These are phyloP conservation scores for Russula brevipes DNA, from an alignment of 768 basidiomycete genomes.

Conservation along the genomic window DNA sequence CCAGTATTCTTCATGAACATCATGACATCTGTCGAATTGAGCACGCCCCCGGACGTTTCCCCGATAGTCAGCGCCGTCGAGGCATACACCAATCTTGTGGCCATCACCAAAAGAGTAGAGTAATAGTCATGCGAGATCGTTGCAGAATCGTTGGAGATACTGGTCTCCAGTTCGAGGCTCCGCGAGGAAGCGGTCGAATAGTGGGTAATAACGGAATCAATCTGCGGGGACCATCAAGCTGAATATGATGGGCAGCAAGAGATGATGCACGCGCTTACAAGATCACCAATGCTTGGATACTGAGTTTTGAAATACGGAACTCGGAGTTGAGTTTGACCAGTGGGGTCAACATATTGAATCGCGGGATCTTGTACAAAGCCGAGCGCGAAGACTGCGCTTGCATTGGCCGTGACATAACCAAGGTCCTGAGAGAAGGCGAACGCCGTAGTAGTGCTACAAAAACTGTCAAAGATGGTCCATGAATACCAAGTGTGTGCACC, in stretches of 20 bases:
- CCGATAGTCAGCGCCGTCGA: conserved; percentile 22
- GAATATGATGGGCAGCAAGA: not conserved
- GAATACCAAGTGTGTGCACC: not conserved
- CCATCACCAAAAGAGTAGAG: conserved; percentile 6
- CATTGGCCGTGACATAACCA: not conserved
- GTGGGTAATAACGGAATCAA: conserved; percentile 12
- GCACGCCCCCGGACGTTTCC: conserved; percentile 1
- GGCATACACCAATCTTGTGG: conserved; percentile 6
- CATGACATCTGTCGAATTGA: conserved; percentile 19
- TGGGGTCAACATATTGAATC: conserved; percentile 7
- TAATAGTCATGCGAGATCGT: not conserved
- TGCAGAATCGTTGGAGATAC: not conserved
- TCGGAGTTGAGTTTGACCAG: conserved; percentile 4
- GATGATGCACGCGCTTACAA: not conserved
- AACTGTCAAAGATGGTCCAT: not conserved
- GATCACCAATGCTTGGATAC: not conserved
- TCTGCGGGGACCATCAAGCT: not conserved
- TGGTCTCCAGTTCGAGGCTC: conserved; percentile 7
- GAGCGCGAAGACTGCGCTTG: conserved; percentile 5
- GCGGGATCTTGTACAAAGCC: conserved; percentile 17
- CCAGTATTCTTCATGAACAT: conserved; percentile 25
- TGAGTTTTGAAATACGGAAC: conserved; percentile 8
- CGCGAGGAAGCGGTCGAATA: conserved; percentile 10
- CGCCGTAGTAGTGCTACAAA: conserved; percentile 1
- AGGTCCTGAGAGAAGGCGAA: conserved; percentile 13